Percentiles rank a stretch among this genome's conserved stretches.
Evolutionary conservation across 192 early-diverging fungal species (phyloP).

Genomic region (Coemansia sp.): DNA sequence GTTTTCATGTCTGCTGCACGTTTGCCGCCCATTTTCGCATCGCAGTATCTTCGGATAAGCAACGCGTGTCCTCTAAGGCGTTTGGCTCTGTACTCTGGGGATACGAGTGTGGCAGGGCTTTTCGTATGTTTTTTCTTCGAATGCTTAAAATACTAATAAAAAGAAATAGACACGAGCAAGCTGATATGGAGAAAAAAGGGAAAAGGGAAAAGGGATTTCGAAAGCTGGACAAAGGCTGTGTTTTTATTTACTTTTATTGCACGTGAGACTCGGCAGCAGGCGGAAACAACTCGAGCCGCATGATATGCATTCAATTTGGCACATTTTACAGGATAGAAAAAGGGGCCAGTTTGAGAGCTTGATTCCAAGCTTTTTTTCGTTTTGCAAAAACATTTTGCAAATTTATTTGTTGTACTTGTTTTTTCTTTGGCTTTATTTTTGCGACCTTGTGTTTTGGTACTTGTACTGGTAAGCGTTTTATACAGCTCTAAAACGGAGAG

Average conservation of each 20-base stretch:
- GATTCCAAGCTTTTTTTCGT: constrained; percentile 3
- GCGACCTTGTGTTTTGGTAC: neutral
- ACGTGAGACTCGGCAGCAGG: constrained; percentile 2
- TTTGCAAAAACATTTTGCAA: constrained; percentile 11
- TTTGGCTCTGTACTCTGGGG: neutral
- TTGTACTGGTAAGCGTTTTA: constrained; percentile 3
- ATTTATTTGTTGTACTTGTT: neutral
- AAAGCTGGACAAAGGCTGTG: neutral
- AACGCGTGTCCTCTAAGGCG: neutral
- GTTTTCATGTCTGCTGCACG: constrained; percentile 1
- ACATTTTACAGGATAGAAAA: neutral
- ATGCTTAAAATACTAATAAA: neutral
- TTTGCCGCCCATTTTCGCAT: neutral
- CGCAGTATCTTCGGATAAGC: neutral
- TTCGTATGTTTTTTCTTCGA: neutral
- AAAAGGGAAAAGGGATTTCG: neutral
- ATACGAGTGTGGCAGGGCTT: neutral
- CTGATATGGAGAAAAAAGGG: neutral
- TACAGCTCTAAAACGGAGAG: neutral
- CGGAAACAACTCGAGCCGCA: constrained; percentile 4
- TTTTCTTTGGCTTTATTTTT: neutral
- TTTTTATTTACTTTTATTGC: neutral
- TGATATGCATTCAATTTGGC: neutral
- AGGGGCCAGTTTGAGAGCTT: neutral
- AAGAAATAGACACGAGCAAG: neutral